A percentile compares a stretch with the other conserved stretches of the same genome.
These are phyloP conservation scores for Curvularia sp. DNA, from an alignment of 2,329 filamentous ascomycete species.

Conservation along the genomic window DNA sequence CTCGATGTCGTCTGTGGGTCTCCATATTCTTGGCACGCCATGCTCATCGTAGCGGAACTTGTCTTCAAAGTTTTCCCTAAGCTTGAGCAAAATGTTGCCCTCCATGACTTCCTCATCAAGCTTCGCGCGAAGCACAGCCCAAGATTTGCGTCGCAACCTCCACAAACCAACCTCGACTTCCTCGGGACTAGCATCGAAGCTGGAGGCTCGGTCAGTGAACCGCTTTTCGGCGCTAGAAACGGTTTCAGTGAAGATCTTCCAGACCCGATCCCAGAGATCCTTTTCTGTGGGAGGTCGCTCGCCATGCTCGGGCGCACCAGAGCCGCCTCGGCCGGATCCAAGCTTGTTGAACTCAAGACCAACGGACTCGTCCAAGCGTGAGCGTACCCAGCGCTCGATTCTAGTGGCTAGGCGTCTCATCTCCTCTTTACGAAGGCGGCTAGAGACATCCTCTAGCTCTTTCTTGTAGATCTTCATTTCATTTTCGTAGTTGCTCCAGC, in stretches of 20 bases:
- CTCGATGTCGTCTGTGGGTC: constrained; percentile 95
- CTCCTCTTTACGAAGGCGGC: constrained; percentile 87
- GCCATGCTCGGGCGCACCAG: constrained; percentile 78
- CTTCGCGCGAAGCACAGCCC: constrained; percentile 86
- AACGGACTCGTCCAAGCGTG: constrained; percentile 83
- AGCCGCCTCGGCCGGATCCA: constrained; percentile 83
- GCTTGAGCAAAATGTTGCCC: constrained; percentile 91
- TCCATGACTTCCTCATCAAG: constrained; percentile 99
- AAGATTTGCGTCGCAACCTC: constrained; percentile 91
- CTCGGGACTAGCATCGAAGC: constrained; percentile 89
- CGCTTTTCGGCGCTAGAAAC: constrained; percentile 84
- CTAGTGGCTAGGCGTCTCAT: constrained; percentile 91
- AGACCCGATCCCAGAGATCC: constrained; percentile 95
- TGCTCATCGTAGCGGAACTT: constrained; percentile 98
- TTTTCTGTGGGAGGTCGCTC: constrained; percentile 77
- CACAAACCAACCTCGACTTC: constrained; percentile 93
- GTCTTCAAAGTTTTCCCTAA: constrained; percentile 98
- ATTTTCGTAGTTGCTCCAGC: constrained; percentile 87
- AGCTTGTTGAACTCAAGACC: constrained; percentile 96
- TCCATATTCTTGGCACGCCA: constrained; percentile 95
- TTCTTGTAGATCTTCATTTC: constrained; percentile 83
- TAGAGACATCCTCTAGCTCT: constrained; percentile 88
- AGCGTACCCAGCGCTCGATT: constrained; percentile 92
- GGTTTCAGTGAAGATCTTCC: constrained; percentile 81
- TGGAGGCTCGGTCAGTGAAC: constrained; percentile 87